phyloP scores from a whole-genome alignment of 2,329 filamentous ascomycete genomes.

The Penicillium sp. region DNA sequence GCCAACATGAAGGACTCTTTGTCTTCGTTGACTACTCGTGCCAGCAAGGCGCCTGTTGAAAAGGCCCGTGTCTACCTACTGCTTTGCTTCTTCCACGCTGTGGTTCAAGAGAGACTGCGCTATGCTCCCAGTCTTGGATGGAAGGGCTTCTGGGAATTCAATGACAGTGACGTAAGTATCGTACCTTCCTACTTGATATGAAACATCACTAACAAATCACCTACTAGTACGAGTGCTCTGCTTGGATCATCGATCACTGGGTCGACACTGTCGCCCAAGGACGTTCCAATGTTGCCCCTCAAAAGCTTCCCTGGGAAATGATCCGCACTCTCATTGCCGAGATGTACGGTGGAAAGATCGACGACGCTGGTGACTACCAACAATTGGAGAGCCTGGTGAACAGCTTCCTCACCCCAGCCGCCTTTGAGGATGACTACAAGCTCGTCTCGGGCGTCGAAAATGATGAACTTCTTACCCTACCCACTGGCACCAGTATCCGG shows the following conservation, averaged over 20 bases:
- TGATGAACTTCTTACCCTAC: constrained; percentile 68
- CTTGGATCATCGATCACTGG: constrained; percentile 95
- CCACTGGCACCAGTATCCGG: constrained; percentile 74
- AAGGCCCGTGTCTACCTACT: constrained; percentile 86
- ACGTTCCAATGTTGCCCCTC: constrained; percentile 87
- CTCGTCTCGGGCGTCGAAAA: constrained; percentile 70
- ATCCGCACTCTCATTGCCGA: constrained; percentile 86
- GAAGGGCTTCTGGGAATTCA: constrained; percentile 99
- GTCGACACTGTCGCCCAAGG: constrained; percentile 78
- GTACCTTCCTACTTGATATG: not conserved
- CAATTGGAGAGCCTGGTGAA: constrained; percentile 72
- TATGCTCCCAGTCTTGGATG: constrained; percentile 93
- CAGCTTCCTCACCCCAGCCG: constrained; percentile 77
- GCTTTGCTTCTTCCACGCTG: constrained; percentile 90
- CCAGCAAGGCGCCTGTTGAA: constrained; percentile 82
- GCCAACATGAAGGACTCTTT: constrained; percentile 99
- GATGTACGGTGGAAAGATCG: constrained; percentile 97
- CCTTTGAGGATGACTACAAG: constrained; percentile 90
- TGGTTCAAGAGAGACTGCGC: constrained; percentile 89
- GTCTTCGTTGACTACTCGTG: constrained; percentile 73
- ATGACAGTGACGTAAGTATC: constrained; percentile 89
- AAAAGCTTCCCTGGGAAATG: constrained; percentile 96
- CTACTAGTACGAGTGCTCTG: constrained; percentile 87
- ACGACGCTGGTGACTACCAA: constrained; percentile 81
- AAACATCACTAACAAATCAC: constrained; percentile 18